Evolutionary conservation across 2,329 filamentous ascomycete genomes (phyloP), one percentile per base, ranked within the genome.

Genomic region (Trichoderma guizhouense): DNA sequence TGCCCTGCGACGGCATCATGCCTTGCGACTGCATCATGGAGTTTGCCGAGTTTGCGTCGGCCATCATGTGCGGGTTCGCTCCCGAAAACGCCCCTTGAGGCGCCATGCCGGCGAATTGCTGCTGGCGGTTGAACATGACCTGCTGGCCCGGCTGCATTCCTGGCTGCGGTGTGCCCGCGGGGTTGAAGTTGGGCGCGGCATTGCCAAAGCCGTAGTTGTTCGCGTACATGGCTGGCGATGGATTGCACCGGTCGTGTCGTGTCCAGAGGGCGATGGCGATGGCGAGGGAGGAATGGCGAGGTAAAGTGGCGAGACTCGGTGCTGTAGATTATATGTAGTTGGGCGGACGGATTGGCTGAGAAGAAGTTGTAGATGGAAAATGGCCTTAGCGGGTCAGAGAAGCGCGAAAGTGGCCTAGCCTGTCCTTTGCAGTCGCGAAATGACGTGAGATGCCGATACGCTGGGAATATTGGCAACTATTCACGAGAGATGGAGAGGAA

Each of bases 1-100:
- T 88, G 78, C 82, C 85, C 76, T 86, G 80, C 79, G 86, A 89
- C 81, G 87, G 88, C 88, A 91, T 90, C 88, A 91, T 90, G 77
- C 18, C 43, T 9, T 86, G 80, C 79, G 86, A 89, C 81, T 87
- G 88, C 88, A 91, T 90, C 88, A 91, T 90, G 77, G 39, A 43
- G 39, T n/a, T 21, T 11, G 85, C 87, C 80, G 83, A 84, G 81
- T 85, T 84, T 53, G 84, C 86, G 74, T 82, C 84, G 64, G 83
- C 81, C 84, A 88, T 88, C 86, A 89, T 88, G 80, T 87, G 82
- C 68, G 84, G 82, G 75, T 86, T 88, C 67, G 84, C 84, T 74
- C 83, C 85, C 62, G 84, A 84, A 76, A 88, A 89, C 74, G 79
- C 81, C 72, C 81, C 82, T 78, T 88, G 87, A 71, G 83, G 81